Conservation (phyloP, 192 early-diverging fungal species). For the Phycomyces blakesleeanus region DNA sequence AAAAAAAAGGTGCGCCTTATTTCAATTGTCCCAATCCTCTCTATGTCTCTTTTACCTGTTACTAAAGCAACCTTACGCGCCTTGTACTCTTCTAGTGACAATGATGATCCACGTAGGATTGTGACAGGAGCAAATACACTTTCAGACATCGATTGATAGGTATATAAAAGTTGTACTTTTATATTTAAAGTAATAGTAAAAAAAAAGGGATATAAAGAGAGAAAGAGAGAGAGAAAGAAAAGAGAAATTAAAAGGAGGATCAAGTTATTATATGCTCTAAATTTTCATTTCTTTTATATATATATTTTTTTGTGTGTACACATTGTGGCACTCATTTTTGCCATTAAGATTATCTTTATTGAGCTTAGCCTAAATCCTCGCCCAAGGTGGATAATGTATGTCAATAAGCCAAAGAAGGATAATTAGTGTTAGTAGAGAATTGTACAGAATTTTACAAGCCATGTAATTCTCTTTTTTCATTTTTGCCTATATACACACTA, state of each 20-base stretch:
- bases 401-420: no score
- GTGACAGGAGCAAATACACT: slow-evolving; percentile 31
- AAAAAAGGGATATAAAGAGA: not conserved
- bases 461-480: no score
- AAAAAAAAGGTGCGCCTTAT: not conserved
- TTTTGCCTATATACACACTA: no score
- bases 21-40: no score
- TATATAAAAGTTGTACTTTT: no score
- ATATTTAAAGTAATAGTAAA: not conserved
- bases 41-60: slow-evolving; percentile 50
- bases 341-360: no score
- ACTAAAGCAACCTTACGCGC: slow-evolving; percentile 59
- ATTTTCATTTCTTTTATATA: not conserved
- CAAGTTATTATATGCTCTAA: not conserved
- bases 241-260: not conserved
- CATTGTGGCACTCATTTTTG: no score
- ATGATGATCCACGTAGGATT: not conserved
- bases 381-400: no score
- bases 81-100: slow-evolving; percentile 51
- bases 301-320: not conserved
- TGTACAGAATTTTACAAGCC: no score
- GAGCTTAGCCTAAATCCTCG: no score
- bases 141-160: no score
- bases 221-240: slow-evolving; percentile 1
- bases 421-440: no score